These are phyloP conservation scores for Leptographium radiaticola DNA, from an alignment of 2,329 filamentous ascomycete genomes.

Conservation along the genomic window DNA sequence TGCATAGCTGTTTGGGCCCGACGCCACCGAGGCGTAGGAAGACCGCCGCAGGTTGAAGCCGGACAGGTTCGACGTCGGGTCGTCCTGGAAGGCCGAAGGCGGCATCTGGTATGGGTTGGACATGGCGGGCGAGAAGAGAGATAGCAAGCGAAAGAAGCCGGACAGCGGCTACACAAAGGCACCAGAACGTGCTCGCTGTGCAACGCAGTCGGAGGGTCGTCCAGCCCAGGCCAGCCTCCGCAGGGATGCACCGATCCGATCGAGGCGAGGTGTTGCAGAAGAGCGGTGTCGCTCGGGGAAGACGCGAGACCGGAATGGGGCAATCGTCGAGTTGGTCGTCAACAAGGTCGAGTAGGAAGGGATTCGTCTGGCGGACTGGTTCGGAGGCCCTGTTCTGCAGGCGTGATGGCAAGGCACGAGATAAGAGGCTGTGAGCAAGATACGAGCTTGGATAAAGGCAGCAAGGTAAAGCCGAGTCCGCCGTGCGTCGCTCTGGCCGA, in stretches of 20 bases:
- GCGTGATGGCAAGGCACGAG: too few relatives aligned
- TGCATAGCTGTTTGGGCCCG: constrained; percentile 23
- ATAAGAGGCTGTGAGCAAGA: too few relatives aligned
- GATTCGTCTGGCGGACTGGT: too few relatives aligned
- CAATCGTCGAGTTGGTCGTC: not conserved
- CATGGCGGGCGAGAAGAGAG: constrained; percentile 19
- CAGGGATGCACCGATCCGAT: not conserved
- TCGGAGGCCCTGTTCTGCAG: too few relatives aligned
- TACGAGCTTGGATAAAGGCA: too few relatives aligned
- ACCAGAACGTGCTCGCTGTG: not conserved
- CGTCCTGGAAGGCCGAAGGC: constrained; percentile 20
- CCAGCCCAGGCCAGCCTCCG: not conserved
- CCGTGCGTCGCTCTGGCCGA: too few relatives aligned
- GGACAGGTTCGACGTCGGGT: constrained; percentile 16
- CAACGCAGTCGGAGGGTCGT: not conserved
- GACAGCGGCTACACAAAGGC: not conserved
- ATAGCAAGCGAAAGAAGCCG: constrained; percentile 6
- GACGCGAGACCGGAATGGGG: not conserved
- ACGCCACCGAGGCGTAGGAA: constrained; percentile 30
- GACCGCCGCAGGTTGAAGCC: constrained; percentile 19
- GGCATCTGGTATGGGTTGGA: constrained; percentile 28
- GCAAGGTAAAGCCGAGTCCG: too few relatives aligned
- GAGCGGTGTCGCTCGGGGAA: not conserved
- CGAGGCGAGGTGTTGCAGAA: not conserved
- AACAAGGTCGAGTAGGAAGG: not conserved